Evolutionary conservation across 2,329 filamentous ascomycete genomes (phyloP).

Genomic region (Ceratocystis diversiconidia): DNA sequence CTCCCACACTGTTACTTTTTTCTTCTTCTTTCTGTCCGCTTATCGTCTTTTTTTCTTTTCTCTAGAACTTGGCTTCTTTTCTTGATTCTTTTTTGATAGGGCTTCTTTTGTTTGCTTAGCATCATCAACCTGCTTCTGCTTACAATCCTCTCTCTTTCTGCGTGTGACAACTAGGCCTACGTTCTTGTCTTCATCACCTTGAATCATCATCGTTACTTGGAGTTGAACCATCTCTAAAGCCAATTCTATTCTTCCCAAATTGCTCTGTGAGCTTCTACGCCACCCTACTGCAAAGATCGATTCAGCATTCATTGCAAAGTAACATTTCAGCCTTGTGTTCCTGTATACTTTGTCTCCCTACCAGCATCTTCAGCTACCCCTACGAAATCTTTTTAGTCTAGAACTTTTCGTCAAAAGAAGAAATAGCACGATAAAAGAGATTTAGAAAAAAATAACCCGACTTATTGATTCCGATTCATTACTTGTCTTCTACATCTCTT

Average conservation of each 20-base stretch:
- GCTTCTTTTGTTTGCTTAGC: slow-evolving; percentile 4
- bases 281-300: not conserved
- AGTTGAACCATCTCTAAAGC: not conserved
- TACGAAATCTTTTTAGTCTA: not conserved
- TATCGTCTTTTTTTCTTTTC: slow-evolving; percentile 10
- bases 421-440: not conserved
- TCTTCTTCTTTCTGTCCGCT: slow-evolving; percentile 12
- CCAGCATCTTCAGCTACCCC: not conserved
- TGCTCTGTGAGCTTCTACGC: slow-evolving; percentile 1
- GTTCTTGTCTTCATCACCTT: not conserved
- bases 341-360: not conserved
- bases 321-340: too few relatives aligned
- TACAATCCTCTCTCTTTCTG: not conserved
- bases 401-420: not conserved
- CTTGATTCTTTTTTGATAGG: not conserved
- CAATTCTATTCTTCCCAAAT: not conserved
- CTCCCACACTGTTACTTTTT: slow-evolving; percentile 14
- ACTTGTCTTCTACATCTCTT: not conserved
- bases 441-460: slow-evolving; percentile 6
- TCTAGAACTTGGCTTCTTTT: slow-evolving; percentile 5
- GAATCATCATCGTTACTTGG: not conserved
- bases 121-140: slow-evolving; percentile 4
- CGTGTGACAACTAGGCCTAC: not conserved
- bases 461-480: not conserved
- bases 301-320: too few relatives aligned